These are phyloP conservation scores for Cubamyces lactineus DNA, from an alignment of 768 basidiomycete genomes.

Conservation along the genomic window DNA sequence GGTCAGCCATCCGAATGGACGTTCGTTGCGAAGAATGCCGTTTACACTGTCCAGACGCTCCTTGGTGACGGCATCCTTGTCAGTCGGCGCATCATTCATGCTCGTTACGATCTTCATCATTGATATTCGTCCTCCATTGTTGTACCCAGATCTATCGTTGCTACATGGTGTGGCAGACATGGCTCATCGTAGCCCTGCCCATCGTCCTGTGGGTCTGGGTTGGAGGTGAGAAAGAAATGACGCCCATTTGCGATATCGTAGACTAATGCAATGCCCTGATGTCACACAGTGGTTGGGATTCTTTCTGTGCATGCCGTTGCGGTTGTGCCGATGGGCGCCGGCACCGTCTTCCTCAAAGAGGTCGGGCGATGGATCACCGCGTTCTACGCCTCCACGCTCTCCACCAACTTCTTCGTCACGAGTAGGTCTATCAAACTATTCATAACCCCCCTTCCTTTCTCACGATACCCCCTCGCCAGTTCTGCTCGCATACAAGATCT, in stretches of 20 bases:
- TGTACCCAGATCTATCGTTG: conserved; percentile 31
- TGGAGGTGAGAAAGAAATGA: conserved; percentile 12
- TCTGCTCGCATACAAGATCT: conserved; percentile 33
- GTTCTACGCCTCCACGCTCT: conserved; percentile 27
- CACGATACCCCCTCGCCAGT: conserved; percentile 15
- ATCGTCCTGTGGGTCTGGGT: conserved; percentile 15
- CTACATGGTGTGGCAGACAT: conserved; percentile 31
- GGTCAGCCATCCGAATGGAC: conserved; percentile 32
- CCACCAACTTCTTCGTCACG: conserved; percentile 29
- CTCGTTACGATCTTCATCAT: too few species aligned
- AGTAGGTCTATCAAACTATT: conserved; percentile 14
- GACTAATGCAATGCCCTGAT: not conserved
- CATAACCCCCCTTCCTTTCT: not conserved
- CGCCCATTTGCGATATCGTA: not conserved
- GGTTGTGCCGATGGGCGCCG: conserved; percentile 6
- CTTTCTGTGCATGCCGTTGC: conserved; percentile 26
- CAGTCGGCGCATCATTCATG: not conserved
- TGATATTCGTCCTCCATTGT: too few species aligned
- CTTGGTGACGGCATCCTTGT: conserved; percentile 37
- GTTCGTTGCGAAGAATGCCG: conserved; percentile 32
- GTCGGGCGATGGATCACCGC: conserved; percentile 32
- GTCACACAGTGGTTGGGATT: conserved; percentile 16
- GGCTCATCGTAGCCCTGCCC: conserved; percentile 26
- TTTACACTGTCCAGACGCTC: conserved; percentile 34
- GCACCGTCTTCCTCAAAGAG: conserved; percentile 21